phyloP scores from a whole-genome alignment of 2,329 filamentous ascomycete genomes.

The Penicillium fuscoglaucum region DNA sequence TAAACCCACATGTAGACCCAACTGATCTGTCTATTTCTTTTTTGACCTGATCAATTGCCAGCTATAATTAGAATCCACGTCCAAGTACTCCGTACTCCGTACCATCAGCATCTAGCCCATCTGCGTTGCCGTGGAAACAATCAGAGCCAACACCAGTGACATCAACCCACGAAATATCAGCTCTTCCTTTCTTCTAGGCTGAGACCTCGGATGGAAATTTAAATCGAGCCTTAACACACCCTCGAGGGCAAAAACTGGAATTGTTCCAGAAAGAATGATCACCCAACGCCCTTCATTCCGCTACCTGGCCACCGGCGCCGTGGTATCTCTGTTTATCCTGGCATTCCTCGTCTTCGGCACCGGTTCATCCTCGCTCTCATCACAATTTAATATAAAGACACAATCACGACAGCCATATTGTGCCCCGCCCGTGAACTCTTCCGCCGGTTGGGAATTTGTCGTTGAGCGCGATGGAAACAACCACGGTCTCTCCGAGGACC shows the following conservation, averaged over 20 bases:
- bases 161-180: background rate
- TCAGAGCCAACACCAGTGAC: slow-evolving; percentile 7
- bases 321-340: slow-evolving; percentile 28
- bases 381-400: slow-evolving; percentile 27
- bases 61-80: background rate
- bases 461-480: slow-evolving; percentile 38
- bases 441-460: slow-evolving; percentile 34
- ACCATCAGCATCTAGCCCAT: background rate
- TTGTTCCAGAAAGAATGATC: slow-evolving; percentile 19
- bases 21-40: too few relatives aligned
- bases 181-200: background rate
- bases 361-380: slow-evolving; percentile 19
- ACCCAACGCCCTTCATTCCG: slow-evolving; percentile 29
- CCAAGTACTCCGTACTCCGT: too few relatives aligned
- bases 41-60: too few relatives aligned
- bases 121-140: slow-evolving; percentile 32
- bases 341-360: slow-evolving; percentile 30
- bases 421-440: background rate
- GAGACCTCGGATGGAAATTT: background rate
- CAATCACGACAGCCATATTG: slow-evolving; percentile 4
- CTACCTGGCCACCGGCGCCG: slow-evolving; percentile 30
- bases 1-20: too few relatives aligned
- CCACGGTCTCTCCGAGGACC: slow-evolving; percentile 38
- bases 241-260: background rate
- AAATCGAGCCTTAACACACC: background rate